phyloP scores from a whole-genome alignment of 805 yeast genomes.

The Candida namnaoensis region DNA sequence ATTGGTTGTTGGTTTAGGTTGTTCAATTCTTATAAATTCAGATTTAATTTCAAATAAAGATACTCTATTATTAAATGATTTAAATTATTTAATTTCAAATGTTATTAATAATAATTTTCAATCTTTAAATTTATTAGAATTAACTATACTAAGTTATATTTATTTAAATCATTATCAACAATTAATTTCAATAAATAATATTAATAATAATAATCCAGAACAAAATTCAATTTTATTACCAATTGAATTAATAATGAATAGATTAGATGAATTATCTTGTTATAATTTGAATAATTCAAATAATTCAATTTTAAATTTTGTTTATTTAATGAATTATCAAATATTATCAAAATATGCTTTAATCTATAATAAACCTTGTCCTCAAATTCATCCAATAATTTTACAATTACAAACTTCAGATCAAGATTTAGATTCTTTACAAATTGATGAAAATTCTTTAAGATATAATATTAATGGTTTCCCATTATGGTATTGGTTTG shows the following conservation, averaged over 20 bases:
- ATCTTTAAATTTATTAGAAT: too few species aligned
- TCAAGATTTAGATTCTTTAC: too few species aligned
- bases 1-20: too few species aligned
- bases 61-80: too few species aligned
- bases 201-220: constrained; percentile 1
- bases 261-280: neutral
- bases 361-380: neutral
- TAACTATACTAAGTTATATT: constrained; percentile 31
- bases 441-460: too few species aligned
- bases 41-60: too few species aligned
- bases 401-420: too few species aligned
- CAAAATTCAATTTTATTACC: neutral
- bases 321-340: neutral
- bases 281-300: neutral
- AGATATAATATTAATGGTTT: neutral
- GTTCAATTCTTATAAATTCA: too few species aligned
- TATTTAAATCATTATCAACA: constrained; percentile 30
- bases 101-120: neutral
- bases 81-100: too few species aligned
- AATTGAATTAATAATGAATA: neutral
- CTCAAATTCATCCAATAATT: neutral
- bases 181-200: constrained; percentile 4
- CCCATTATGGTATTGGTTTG: neutral
- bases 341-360: neutral
- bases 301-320: neutral